These are phyloP conservation scores for Trichophyton benhamiae DNA, from an alignment of 2,329 filamentous ascomycete genomes.

Conservation along the genomic window DNA sequence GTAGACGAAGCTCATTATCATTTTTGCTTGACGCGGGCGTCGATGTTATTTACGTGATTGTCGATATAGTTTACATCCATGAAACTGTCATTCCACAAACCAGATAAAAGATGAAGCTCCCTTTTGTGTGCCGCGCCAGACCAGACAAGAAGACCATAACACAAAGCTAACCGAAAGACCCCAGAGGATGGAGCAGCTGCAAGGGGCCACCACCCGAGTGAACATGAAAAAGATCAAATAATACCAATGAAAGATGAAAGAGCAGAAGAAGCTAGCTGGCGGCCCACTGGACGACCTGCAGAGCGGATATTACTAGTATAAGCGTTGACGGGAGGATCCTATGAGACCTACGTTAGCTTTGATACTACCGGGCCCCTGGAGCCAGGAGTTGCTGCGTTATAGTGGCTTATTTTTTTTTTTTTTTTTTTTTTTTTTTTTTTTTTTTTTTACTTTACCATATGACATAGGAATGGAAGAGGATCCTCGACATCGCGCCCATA, in stretches of 20 bases:
- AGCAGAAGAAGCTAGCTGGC: constrained; percentile 7
- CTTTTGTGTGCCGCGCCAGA: background rate
- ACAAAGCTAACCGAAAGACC: background rate
- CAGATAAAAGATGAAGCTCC: background rate
- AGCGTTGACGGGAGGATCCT: constrained; percentile 92
- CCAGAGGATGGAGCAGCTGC: background rate
- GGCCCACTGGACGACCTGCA: constrained; percentile 90
- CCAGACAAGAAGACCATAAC: background rate
- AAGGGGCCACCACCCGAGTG: too few relatives aligned
- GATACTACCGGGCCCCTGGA: background rate
- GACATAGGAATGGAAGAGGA: constrained; percentile 93
- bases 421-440: background rate
- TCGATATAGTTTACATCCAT: too few relatives aligned
- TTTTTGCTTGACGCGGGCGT: too few relatives aligned
- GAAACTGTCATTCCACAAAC: too few relatives aligned
- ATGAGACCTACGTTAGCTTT: constrained; percentile 5
- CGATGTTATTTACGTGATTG: too few relatives aligned
- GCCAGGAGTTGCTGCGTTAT: too few relatives aligned
- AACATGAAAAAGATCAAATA: background rate
- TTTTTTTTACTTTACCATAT: constrained; percentile 55
- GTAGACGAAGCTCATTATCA: too few relatives aligned
- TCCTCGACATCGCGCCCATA: constrained; percentile 82
- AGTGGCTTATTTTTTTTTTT: background rate
- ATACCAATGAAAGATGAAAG: background rate
- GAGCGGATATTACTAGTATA: constrained; percentile 74